phyloP scores from a whole-genome alignment of 352 stramenopile species.

The Globisporangium takayamanum region DNA sequence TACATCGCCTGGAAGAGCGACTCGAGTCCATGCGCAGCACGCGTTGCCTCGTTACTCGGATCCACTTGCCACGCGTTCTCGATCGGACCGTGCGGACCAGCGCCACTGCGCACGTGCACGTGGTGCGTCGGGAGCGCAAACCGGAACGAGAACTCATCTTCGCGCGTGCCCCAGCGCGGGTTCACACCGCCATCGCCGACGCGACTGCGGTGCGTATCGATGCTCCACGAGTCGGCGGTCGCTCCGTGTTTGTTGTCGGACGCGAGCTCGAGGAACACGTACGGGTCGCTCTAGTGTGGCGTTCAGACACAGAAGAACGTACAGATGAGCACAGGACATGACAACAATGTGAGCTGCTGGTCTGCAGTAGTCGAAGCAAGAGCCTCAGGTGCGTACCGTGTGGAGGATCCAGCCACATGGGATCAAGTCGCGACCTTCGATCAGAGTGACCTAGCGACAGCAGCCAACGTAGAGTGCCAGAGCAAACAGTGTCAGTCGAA shows the following conservation, averaged over 20 bases:
- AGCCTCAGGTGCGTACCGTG: constrained; percentile 21
- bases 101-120: constrained; percentile 26
- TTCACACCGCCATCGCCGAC: constrained; percentile 44
- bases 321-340: constrained; percentile 1
- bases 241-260: constrained; percentile 25
- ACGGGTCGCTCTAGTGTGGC: constrained; percentile 49
- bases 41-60: constrained; percentile 21
- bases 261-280: constrained; percentile 66
- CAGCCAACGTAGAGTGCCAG: not conserved
- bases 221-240: constrained; percentile 56
- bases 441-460: constrained; percentile 37
- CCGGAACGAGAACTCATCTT: constrained; percentile 66
- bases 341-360: not conserved
- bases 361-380: not conserved
- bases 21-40: constrained; percentile 38
- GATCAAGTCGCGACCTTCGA: constrained; percentile 69
- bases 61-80: constrained; percentile 41
- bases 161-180: constrained; percentile 35
- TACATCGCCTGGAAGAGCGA: constrained; percentile 58
- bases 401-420: constrained; percentile 58
- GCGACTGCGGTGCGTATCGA: constrained; percentile 69
- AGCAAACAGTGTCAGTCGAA: not conserved
- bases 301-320: too few relatives aligned
- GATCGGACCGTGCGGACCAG: not conserved
- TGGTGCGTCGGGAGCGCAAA: constrained; percentile 73